Evolutionary conservation across 805 yeast species (phyloP), one percentile per base, ranked within the genome.

Genomic region (Candida sithepensis): DNA sequence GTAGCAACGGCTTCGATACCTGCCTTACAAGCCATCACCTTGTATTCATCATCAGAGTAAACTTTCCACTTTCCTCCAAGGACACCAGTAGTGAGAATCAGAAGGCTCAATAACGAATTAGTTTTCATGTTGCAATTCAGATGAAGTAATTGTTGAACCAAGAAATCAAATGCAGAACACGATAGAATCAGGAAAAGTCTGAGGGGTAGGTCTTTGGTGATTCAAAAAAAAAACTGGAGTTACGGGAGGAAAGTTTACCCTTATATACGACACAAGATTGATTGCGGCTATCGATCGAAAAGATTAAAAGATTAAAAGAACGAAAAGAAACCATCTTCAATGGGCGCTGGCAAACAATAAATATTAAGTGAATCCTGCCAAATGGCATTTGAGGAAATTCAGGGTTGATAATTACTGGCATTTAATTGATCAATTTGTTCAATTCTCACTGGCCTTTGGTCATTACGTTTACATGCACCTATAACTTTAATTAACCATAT

Each of bases 1-100:
- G 54, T 56, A 3, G 56, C 64, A 21, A 47, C 40, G 1, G 24
- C 45, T 30, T 57, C 57, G 6, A 61, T 18, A 3, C 56, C 65
- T 2, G 42, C 28, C 24, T 49, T 47, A 47, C 68, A 64, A 9
- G 55, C 56, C 41, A 47, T 43, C 2, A 49, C 55, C 3, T 23
- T 34, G 38, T 47, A 59, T 18, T 59, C 59, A 7, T 21, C 42
- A 2, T 54, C 45, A 1, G 54, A 39, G 32, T 55, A 60, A 2
- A 18, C 9, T 14, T 34, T 38, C 61, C 60, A 58, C 9, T 16
- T 38, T 1, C 21, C 42, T 7, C 50, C 49, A 3, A 28, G 13
- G 1, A 38, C 44, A 26, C 41, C 32, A n/a, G 30, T 32, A 14
- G 42, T 20, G 5, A 52, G 16, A 9, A 30, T 18, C n/a, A 34